These are phyloP conservation scores for Phytopythium boreale DNA, from an alignment of 352 stramenopile species.

Conservation along the genomic window DNA sequence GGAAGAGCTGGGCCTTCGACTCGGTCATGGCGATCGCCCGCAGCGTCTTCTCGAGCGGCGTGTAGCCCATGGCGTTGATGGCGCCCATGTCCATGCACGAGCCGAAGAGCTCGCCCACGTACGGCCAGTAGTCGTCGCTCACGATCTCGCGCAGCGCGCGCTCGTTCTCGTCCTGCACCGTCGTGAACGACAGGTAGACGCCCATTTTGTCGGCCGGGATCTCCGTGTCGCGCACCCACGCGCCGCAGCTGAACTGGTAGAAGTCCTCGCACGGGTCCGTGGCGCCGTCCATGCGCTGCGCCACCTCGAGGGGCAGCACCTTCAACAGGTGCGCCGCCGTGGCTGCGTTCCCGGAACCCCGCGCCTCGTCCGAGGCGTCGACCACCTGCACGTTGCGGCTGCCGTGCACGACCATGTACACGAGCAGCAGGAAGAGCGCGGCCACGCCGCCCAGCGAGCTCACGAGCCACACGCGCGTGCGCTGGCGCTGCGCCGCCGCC, in stretches of 20 bases:
- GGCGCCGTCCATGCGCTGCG: conserved; percentile 35
- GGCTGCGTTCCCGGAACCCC: too few relatives aligned
- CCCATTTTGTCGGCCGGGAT: conserved; percentile 36
- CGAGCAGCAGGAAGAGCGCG: conserved; percentile 38
- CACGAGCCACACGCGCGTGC: conserved; percentile 17
- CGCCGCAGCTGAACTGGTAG: conserved; percentile 67
- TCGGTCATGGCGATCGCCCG: conserved; percentile 27
- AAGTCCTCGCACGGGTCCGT: conserved; percentile 71
- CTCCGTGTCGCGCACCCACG: conserved; percentile 36
- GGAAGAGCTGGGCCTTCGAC: conserved; percentile 44
- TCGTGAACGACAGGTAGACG: conserved; percentile 35
- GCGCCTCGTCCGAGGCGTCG: conserved; percentile 8
- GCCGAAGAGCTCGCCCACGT: conserved; percentile 50
- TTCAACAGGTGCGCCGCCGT: conserved; percentile 13
- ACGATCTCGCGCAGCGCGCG: conserved; percentile 51
- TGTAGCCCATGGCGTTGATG: conserved; percentile 33
- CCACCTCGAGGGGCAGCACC: conserved; percentile 32
- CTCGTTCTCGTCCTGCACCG: conserved; percentile 27
- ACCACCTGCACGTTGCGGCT: conserved; percentile 25
- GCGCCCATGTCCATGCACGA: conserved; percentile 67
- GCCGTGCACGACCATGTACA: conserved; percentile 36
- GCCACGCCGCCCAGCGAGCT: conserved; percentile 26
- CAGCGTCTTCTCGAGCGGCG: conserved; percentile 32
- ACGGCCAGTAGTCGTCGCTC: conserved; percentile 57
- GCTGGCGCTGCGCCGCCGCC: conserved; percentile 15